phyloP scores from a whole-genome alignment of 345 rosid genomes.

The Gossypium rotundifolium region DNA sequence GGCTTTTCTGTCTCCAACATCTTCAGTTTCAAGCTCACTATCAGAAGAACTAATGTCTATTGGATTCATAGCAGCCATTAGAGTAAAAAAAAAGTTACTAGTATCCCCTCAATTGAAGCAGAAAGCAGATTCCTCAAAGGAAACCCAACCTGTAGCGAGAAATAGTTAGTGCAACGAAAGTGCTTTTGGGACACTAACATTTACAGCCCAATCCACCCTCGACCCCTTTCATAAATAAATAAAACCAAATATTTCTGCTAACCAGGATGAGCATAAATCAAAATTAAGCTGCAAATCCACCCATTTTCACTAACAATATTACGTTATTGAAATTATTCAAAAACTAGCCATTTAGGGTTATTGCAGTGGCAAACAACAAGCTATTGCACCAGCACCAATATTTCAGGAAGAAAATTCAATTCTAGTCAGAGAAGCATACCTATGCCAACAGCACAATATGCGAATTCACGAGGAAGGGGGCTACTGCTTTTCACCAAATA shows the following conservation, averaged over 20 bases:
- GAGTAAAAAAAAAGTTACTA: slow-evolving; percentile 6
- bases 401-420: not conserved
- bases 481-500: not conserved
- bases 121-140: slow-evolving; percentile 16
- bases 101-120: slow-evolving; percentile 16
- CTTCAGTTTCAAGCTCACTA: slow-evolving; percentile 53
- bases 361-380: not conserved
- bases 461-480: not conserved
- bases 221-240: not conserved
- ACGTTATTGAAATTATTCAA: not conserved
- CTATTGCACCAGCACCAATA: not conserved
- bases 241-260: not conserved
- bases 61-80: slow-evolving; percentile 34
- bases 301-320: not conserved
- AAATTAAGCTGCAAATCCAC: slow-evolving; percentile 21
- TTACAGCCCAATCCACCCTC: not conserved
- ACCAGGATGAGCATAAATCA: slow-evolving; percentile 16
- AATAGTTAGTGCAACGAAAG: not conserved
- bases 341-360: not conserved
- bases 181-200: not conserved
- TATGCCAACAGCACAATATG: not conserved
- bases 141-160: slow-evolving; percentile 28
- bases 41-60: slow-evolving; percentile 90
- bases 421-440: not conserved
- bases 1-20: slow-evolving; percentile 17